Base-by-base conservation (phyloP, 2,329 filamentous ascomycete genomes). In the Epichloe glyceriae region DNA sequence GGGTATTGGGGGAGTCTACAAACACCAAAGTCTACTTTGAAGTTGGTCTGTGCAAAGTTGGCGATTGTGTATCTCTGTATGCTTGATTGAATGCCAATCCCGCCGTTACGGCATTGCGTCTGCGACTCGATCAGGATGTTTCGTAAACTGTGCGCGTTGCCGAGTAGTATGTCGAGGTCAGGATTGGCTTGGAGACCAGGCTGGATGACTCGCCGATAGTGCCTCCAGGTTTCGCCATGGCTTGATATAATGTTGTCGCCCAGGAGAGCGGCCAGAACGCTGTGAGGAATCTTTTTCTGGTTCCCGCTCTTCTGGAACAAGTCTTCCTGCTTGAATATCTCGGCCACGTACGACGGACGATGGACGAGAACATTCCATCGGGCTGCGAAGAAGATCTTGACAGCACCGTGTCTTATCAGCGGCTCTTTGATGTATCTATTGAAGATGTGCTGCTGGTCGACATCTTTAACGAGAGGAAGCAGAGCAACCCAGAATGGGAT, bases 281-380 rank as follows among this genome's bases (percentile, higher is more conserved):
- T 64, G 51, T 63, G 60, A 1, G 69, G 69, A 8, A 70, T 67
- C 57, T 70, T 71, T 30, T 64, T 61, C 47, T 69, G 63, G 51
- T 67, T 70, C 3, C 69, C 69, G n/a, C 62, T 64, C 56, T 69
- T 72, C 10, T 60, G 60, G 50, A 56, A 60, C n/a, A 56, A 44
- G 40, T 64, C 59, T 42, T 67, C 63, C 14, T 63, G 51, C 47
- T 60, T 64, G 57, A 67, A 63, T 0, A 67, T 56, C 22, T 73
- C 67, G 3, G 65, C 63, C 3, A 76, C 54, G 51, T 70, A 72
- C 0, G 64, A 56, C 1, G 73, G 72, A 4, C 65, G 66, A 45
- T 68, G 68, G 1, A 74, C 67, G 11, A 76, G 60, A 3, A 76
- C 61, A 45, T 72, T 74, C 73, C 73, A 76, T 40, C 65, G 66